These are phyloP conservation scores for Poa annua DNA, from an alignment of 176 grass and related monocot genomes.

Conservation along the genomic window DNA sequence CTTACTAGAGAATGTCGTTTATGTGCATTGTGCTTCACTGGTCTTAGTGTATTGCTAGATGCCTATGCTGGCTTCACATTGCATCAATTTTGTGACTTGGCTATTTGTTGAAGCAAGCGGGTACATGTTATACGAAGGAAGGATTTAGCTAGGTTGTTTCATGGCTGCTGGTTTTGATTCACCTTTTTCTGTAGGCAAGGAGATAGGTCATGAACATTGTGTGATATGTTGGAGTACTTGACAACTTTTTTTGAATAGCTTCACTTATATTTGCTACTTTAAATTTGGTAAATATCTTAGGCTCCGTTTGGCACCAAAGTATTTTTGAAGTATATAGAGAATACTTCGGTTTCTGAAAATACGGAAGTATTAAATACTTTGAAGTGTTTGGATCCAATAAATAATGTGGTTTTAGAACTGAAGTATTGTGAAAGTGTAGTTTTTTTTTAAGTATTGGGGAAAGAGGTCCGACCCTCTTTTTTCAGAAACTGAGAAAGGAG, in stretches of 20 bases:
- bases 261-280: background rate
- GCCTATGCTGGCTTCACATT: background rate
- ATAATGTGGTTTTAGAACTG: too few species aligned
- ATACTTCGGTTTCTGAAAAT: too few species aligned
- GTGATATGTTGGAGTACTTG: background rate
- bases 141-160: background rate
- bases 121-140: background rate
- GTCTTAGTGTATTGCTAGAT: constrained; percentile 10
- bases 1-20: constrained; percentile 4
- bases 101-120: background rate
- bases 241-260: background rate
- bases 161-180: background rate
- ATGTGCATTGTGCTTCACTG: background rate
- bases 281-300: background rate
- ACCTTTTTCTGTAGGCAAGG: background rate
- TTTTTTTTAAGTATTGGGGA: too few species aligned
- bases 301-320: too few species aligned
- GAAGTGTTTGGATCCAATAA: too few species aligned
- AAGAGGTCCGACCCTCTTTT: too few species aligned
- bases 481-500: too few species aligned
- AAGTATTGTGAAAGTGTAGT: too few species aligned
- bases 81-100: background rate
- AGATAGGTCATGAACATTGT: background rate
- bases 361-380: too few species aligned
- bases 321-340: too few species aligned